Evolutionary conservation across 2,329 filamentous ascomycete species (phyloP), one percentile per base, ranked within the genome.

Genomic region (Diplocarpon mali): DNA sequence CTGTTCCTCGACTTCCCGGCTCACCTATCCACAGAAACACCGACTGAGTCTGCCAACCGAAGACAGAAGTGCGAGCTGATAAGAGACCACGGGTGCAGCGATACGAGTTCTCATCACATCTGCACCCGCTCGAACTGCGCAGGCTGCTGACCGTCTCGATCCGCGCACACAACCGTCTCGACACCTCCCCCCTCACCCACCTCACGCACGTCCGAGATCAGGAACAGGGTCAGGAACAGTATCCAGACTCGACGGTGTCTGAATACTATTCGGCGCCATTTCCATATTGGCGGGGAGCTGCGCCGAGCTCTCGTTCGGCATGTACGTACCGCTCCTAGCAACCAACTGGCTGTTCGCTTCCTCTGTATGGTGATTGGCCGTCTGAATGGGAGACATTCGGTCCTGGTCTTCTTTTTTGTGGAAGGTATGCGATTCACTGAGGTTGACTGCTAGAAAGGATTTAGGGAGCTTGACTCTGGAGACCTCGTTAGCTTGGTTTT

Each of bases 371-470:
- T 13, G 12, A 14, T 37, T 27, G 4, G 35, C 12, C 15, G 10
- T 11, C 16, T 27, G 29, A 31, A 15, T 20, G 24, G 10, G 10
- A 31, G 27, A 14, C 28, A 6, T 10, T n/a, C 12, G 12, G 35
- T 3, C 24, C 11, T 24, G 3, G 10, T 45, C 44, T 2, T 62
- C 58, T 47, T 55, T 59, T 41, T 59, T 60, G 38, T 62, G 59
- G 28, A 63, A 63, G 13, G 59, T 56, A 44, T 62, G 60, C 14
- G 56, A 58, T 49, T 63, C 61, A 35, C 54, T 56, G 10, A 63
- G 49, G 45, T 63, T 63, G n/a, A 63, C 57, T 24, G 61, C 61
- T 9, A 63, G 52, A 49, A 63, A 63, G 32, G 50, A 56, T 50
- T 63, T 63, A 13, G 61, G 61, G 11, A 63, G 52, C 52, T 62